Conservation (phyloP, 495 filamentous ascomycete genomes). For the Annulohypoxylon stygium region DNA sequence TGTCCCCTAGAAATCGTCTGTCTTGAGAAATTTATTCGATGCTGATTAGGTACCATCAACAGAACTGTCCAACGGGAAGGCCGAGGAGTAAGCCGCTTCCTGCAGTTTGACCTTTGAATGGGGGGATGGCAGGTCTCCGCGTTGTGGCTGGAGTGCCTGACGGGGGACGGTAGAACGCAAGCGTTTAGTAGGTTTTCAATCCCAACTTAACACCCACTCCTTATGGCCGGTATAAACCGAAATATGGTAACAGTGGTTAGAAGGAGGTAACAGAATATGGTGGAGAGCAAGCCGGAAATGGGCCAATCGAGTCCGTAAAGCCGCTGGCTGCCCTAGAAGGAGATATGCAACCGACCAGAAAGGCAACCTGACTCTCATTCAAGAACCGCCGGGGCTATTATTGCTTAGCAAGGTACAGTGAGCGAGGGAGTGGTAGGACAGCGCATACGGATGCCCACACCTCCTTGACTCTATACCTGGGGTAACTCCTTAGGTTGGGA, state of each 20-base stretch:
- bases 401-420: slow-evolving; percentile 31
- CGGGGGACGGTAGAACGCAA: slow-evolving; percentile 18
- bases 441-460: slow-evolving; percentile 41
- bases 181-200: slow-evolving; percentile 27
- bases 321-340: slow-evolving; percentile 32
- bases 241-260: slow-evolving; percentile 42
- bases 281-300: slow-evolving; percentile 44
- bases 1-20: slow-evolving; percentile 50
- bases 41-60: slow-evolving; percentile 53
- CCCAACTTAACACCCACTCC: slow-evolving; percentile 19
- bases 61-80: slow-evolving; percentile 32
- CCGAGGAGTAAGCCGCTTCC: slow-evolving; percentile 32
- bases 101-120: slow-evolving; percentile 30
- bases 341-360: slow-evolving; percentile 46
- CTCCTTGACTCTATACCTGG: slow-evolving; percentile 34
- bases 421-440: slow-evolving; percentile 35
- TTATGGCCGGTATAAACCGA: slow-evolving; percentile 42
- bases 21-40: slow-evolving; percentile 51
- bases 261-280: slow-evolving; percentile 37
- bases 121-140: slow-evolving; percentile 20
- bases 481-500: slow-evolving; percentile 29
- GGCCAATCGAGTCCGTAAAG: slow-evolving; percentile 48
- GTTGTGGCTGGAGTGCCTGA: slow-evolving; percentile 34
- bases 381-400: slow-evolving; percentile 35
- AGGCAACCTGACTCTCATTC: slow-evolving; percentile 40